Base-by-base conservation (phyloP, 495 filamentous ascomycete genomes). In the Tuber borchii region DNA sequence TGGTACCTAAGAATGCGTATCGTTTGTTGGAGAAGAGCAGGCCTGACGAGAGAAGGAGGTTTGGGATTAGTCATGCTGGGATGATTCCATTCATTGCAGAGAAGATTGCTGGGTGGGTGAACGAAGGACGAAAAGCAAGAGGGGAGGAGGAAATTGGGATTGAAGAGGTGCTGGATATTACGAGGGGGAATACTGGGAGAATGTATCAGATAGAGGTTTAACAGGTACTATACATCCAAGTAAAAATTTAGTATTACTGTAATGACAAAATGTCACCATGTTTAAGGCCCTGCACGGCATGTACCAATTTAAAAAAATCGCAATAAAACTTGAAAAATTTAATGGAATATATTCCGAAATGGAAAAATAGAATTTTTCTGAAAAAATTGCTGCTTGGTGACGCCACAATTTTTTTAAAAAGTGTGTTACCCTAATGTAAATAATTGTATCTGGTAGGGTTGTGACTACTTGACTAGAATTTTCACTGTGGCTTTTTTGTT, bases 31-130 rank as follows among this genome's bases (percentile, higher is more conserved):
- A 0, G 72, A 34, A n/a, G 31, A 65, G 71, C 22, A 73, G 37
- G 39, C 76, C 73, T 0, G n/a, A 71, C 17, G n/a, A 70, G 2
- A 26, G 14, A 69, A 76, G 56, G 73, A 78, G 22, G 22, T 79
- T 81, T 37, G 9, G 45, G 39, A 40, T 78, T 34, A 75, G 76
- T 34, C 80, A 82, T 71, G 39, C 75, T 45, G 80, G 80, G 43
- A 82, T 82, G 80, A 78, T 82, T 39, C 79, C 79, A 31, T 82
- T 82, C 46, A 71, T 74, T 20, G 80, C 79, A 2, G 79, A 81
- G 73, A 70, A 20, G 43, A n/a, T 76, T 26, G 43, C 74, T n/a
- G 76, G 45, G 45, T 42, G 14, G 42, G 69, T 82, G 22, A 82
- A 82, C 69, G 37, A 73, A 40, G 74, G 76, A 26, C 73, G 76